Conservation (phyloP, 352 stramenopile species). For the Globisporangium emineosum region DNA sequence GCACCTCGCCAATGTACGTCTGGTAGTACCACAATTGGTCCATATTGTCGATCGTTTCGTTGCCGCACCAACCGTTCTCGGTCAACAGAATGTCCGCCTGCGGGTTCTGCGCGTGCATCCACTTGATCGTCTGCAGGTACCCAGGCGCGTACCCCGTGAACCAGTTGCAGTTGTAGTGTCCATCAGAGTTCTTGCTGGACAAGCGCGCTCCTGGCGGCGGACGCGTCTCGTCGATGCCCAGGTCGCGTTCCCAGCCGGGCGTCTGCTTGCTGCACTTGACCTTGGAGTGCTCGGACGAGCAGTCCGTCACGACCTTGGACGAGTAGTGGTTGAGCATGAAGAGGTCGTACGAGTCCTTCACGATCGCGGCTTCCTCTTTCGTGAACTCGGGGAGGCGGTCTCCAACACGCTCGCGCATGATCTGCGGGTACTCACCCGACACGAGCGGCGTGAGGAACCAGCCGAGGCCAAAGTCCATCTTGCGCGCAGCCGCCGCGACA, state of each 20-base stretch:
- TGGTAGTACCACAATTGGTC: constrained; percentile 55
- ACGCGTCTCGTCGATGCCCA: constrained; percentile 49
- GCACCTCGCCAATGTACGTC: constrained; percentile 41
- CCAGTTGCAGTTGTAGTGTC: constrained; percentile 38
- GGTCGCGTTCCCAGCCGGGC: constrained; percentile 40
- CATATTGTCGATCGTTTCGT: constrained; percentile 40
- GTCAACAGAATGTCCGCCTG: constrained; percentile 39
- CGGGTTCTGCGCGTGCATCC: constrained; percentile 33
- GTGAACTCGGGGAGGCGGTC: constrained; percentile 88
- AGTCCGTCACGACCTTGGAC: constrained; percentile 56
- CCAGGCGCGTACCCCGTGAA: constrained; percentile 43
- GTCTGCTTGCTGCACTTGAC: constrained; percentile 30
- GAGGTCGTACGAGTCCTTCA: constrained; percentile 90
- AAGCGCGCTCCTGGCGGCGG: constrained; percentile 51
- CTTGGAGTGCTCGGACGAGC: constrained; percentile 32
- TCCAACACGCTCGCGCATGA: constrained; percentile 84
- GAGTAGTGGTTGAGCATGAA: constrained; percentile 96
- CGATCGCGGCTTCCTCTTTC: constrained; percentile 45
- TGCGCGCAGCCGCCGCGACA: constrained; percentile 64
- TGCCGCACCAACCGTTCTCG: constrained; percentile 55
- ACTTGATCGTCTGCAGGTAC: constrained; percentile 43
- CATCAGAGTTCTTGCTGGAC: constrained; percentile 30
- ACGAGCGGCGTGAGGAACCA: constrained; percentile 92
- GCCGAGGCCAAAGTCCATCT: constrained; percentile 87
- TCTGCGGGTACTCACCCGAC: constrained; percentile 86